Evolutionary conservation across 768 basidiomycete species (phyloP).

Genomic region (Terana coerulea): DNA sequence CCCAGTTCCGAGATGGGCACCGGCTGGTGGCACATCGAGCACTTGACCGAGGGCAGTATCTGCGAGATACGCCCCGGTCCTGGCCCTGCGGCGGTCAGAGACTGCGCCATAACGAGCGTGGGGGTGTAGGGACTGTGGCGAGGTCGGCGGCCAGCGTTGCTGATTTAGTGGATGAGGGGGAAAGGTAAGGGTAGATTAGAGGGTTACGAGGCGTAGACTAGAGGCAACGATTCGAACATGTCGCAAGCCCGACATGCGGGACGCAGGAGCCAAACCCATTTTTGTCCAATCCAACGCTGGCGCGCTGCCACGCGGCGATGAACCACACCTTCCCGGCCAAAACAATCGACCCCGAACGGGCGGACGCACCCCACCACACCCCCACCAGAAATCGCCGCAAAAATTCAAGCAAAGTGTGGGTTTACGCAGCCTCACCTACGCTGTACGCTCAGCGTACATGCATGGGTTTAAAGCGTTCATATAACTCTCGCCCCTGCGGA

Average conservation of each 20-base stretch:
- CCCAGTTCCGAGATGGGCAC: constrained; percentile 73
- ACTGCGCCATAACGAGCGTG: constrained; percentile 27
- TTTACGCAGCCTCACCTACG: too few species aligned
- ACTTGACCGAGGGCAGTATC: constrained; percentile 78
- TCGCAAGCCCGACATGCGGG: constrained; percentile 6
- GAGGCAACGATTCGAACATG: constrained; percentile 1
- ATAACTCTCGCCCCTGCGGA: neutral
- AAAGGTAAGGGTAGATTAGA: constrained; percentile 4
- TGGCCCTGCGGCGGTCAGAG: constrained; percentile 18
- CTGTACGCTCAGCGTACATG: neutral
- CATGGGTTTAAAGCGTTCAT: neutral
- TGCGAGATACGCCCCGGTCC: constrained; percentile 44
- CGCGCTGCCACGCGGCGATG: constrained; percentile 11
- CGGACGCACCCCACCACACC: neutral
- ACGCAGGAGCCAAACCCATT: constrained; percentile 4
- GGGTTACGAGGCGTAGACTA: neutral
- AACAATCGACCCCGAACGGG: constrained; percentile 1
- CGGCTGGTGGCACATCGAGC: constrained; percentile 67
- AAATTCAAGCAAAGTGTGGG: neutral
- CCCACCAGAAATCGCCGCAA: neutral
- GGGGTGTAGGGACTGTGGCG: constrained; percentile 9
- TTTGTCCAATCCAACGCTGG: neutral
- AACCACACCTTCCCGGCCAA: neutral
- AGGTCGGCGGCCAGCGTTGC: constrained; percentile 4
- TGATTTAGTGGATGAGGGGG: constrained; percentile 1